Percentiles rank a stretch among this genome's conserved stretches.
phyloP scores from a whole-genome alignment of 768 basidiomycete genomes.

The Gymnopilus junonius region DNA sequence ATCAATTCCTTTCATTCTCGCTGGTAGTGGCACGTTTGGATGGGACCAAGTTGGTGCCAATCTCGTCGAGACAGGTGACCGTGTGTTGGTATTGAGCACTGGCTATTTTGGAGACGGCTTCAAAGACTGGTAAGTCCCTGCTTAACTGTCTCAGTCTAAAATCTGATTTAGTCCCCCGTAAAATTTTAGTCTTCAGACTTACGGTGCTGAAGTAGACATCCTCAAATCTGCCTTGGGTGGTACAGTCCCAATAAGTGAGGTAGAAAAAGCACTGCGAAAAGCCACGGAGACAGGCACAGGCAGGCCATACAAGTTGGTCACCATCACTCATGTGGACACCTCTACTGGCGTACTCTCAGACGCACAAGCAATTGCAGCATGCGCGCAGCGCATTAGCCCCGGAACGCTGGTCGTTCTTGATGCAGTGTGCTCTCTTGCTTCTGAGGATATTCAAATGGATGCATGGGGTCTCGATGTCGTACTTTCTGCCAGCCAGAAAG shows the following conservation, averaged over 20 bases:
- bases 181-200: conserved; percentile 70
- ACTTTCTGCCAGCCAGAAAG: conserved; percentile 81
- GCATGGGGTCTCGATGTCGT: conserved; percentile 88
- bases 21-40: conserved; percentile 88
- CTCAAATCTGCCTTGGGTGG: conserved; percentile 73
- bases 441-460: conserved; percentile 89
- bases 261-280: conserved; percentile 59
- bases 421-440: conserved; percentile 91
- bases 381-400: conserved; percentile 74
- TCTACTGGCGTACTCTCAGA: conserved; percentile 85
- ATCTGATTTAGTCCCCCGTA: not conserved
- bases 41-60: conserved; percentile 94
- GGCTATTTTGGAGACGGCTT: conserved; percentile 93
- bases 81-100: conserved; percentile 77
- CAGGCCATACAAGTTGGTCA: conserved; percentile 80
- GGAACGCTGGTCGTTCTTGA: conserved; percentile 84
- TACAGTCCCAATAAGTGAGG: conserved; percentile 53
- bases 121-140: conserved; percentile 64
- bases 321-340: conserved; percentile 91
- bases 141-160: not conserved
- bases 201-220: conserved; percentile 81
- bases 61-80: conserved; percentile 73
- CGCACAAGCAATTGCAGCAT: conserved; percentile 67
- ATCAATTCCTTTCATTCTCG: conserved; percentile 78
- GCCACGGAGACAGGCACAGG: conserved; percentile 30